phyloP scores from a whole-genome alignment of 2,329 filamentous ascomycete genomes.

The Cladosporium colombiae region DNA sequence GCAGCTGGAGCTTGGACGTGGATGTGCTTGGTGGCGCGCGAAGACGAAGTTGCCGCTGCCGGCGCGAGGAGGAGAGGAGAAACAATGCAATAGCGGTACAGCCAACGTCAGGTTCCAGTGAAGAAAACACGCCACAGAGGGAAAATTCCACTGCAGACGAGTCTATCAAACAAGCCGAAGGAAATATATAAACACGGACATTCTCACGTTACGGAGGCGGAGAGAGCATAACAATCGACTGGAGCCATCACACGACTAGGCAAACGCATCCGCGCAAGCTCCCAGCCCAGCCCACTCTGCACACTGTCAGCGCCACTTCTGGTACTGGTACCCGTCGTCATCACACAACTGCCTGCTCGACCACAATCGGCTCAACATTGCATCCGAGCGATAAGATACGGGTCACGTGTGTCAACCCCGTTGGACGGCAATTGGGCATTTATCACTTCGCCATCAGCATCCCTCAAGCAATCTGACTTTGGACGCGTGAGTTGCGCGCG shows the following conservation, averaged over 20 bases:
- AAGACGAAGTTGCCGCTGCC: neutral
- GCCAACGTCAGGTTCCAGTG: neutral
- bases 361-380: slow-evolving; percentile 3
- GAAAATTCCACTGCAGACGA: neutral
- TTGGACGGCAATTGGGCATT: neutral
- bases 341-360: slow-evolving; percentile 10
- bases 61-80: neutral
- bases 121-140: neutral
- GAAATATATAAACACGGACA: neutral
- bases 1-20: slow-evolving; percentile 20
- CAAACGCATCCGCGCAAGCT: slow-evolving; percentile 25
- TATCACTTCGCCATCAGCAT: neutral
- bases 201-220: neutral
- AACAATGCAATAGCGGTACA: neutral
- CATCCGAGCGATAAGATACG: neutral
- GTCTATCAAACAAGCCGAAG: neutral
- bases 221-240: neutral
- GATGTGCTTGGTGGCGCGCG: neutral
- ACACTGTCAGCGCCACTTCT: slow-evolving; percentile 13
- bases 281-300: neutral
- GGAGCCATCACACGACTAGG: slow-evolving; percentile 17
- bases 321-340: slow-evolving; percentile 11
- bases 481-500: neutral
- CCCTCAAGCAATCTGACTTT: neutral
- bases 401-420: neutral